phyloP scores from a whole-genome alignment of 2,329 filamentous ascomycete species.

The Aspergillus clavatus region DNA sequence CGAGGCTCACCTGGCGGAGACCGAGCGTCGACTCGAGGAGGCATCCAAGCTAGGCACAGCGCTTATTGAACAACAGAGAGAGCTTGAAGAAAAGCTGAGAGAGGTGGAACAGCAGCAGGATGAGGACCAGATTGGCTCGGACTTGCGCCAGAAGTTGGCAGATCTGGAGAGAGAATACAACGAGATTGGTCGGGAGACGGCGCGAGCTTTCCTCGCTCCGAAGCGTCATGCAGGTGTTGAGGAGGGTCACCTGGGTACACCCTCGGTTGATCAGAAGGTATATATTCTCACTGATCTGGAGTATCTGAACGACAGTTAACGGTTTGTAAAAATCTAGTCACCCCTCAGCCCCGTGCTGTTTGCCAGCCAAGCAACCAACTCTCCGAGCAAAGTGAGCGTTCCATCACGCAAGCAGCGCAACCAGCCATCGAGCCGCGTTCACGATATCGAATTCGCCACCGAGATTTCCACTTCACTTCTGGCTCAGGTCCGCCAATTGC shows the following conservation, averaged over 20 bases:
- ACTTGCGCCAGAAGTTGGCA: slow-evolving; percentile 73
- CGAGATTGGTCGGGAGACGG: slow-evolving; percentile 84
- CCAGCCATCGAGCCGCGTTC: slow-evolving; percentile 78
- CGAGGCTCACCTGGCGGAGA: slow-evolving; percentile 87
- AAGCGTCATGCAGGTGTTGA: slow-evolving; percentile 72
- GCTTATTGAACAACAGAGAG: slow-evolving; percentile 78
- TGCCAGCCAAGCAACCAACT: slow-evolving; percentile 75
- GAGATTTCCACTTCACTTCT: slow-evolving; percentile 95
- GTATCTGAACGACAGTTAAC: background rate
- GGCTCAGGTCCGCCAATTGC: slow-evolving; percentile 86
- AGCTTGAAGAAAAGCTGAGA: slow-evolving; percentile 73
- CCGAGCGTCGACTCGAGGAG: slow-evolving; percentile 84
- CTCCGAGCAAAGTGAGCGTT: slow-evolving; percentile 82
- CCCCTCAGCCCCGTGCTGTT: slow-evolving; percentile 72
- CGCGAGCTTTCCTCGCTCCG: slow-evolving; percentile 80
- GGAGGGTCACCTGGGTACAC: slow-evolving; percentile 42
- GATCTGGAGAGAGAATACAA: slow-evolving; percentile 95
- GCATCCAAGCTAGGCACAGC: slow-evolving; percentile 84
- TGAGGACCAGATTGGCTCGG: slow-evolving; percentile 73
- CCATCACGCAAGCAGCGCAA: slow-evolving; percentile 86
- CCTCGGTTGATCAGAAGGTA: slow-evolving; percentile 46
- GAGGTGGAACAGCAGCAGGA: slow-evolving; percentile 76
- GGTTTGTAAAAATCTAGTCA: slow-evolving; percentile 47
- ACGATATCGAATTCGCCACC: slow-evolving; percentile 97
- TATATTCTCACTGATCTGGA: slow-evolving; percentile 1